phyloP scores from a whole-genome alignment of 164 flowering plant genomes.

The Umbellularia californica region DNA sequence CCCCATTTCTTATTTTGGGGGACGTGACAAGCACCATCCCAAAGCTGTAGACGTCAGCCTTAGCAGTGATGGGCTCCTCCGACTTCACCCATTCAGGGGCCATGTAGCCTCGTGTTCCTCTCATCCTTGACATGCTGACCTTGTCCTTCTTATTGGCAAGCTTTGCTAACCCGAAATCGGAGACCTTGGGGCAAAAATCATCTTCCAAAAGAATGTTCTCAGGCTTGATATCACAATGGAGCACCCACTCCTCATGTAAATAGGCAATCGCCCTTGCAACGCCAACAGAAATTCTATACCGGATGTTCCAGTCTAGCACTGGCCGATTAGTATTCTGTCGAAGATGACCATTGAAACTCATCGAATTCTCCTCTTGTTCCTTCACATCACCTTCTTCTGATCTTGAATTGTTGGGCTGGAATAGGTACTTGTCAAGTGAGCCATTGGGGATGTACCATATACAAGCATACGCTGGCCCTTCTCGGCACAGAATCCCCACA shows the following conservation, averaged over 20 bases:
- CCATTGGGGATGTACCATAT: slow-evolving; percentile 63
- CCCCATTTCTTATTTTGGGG: too few species aligned
- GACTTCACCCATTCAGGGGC: slow-evolving; percentile 68
- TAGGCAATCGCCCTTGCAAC: slow-evolving; percentile 64
- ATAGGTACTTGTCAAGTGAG: slow-evolving; percentile 49
- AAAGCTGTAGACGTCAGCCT: slow-evolving; percentile 80
- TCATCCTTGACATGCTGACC: slow-evolving; percentile 56
- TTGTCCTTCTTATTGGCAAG: slow-evolving; percentile 52
- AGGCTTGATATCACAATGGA: slow-evolving; percentile 83
- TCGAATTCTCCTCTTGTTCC: neutral
- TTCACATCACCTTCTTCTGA: neutral
- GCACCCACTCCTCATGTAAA: slow-evolving; percentile 72
- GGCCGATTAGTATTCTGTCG: slow-evolving; percentile 13
- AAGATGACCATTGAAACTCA: neutral
- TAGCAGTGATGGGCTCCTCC: slow-evolving; percentile 53
- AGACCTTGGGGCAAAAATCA: slow-evolving; percentile 76
- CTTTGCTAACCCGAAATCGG: slow-evolving; percentile 82
- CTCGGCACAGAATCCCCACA: slow-evolving; percentile 86
- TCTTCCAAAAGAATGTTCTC: slow-evolving; percentile 76
- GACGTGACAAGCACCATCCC: slow-evolving; percentile 91
- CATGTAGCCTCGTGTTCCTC: slow-evolving; percentile 82
- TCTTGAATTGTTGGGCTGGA: slow-evolving; percentile 16
- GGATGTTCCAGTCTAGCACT: slow-evolving; percentile 42
- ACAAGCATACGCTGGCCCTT: slow-evolving; percentile 58
- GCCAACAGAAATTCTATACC: slow-evolving; percentile 51